Base-by-base conservation (phyloP, 768 basidiomycete species). In the Epithele typhae region DNA sequence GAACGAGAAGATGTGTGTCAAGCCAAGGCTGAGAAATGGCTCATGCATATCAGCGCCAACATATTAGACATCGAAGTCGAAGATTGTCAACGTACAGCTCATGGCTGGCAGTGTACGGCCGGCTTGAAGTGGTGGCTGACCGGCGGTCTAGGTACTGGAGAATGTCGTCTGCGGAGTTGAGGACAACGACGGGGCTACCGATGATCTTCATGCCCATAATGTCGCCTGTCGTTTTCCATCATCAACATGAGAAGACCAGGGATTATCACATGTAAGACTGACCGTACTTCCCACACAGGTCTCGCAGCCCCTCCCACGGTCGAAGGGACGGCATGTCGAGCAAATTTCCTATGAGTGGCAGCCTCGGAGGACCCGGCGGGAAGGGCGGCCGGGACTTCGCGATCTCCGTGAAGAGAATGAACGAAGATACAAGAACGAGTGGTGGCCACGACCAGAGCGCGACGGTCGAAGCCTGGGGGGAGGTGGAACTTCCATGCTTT, bases 81-180 rank as follows among this genome's bases (percentile, higher is more conserved):
- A n/a, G n/a, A n/a, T n/a, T n/a, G n/a, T n/a, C 15, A 52, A 25
- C 24, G 44, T 14, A 30, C 27, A 30, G 27, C 8, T 7, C 7
- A 14, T 7, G 7, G 27, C n/a, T 30, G 8, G 27, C 23, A 10
- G 32, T 25, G 5, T 40, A 34, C 4, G 42, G 25, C 15, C 46
- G 21, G 36, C 39, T 39, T 3, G 55, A 52, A 18, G 58, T 55
- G 36, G 45, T 51, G 30, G 46, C 45, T n/a, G 57, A 52, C 2
- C 50, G 47, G 25, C 51, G 54, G n/a, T 60, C 59, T 4, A 60
- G 47, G 2, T 55, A 43, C 30, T 60, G 53, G 36, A 45, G 36
- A 4, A 57, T 43, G 11, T 47, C 46, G 25, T 52, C 33, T 10
- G 41, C 36, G 8, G 43, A 44, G 18, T 47, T 39, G 8, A 60